Percentiles rank a stretch among this genome's conserved stretches.
Evolutionary conservation across 2,329 filamentous ascomycete species (phyloP).

Genomic region (Phyllosticta citrichinensis): DNA sequence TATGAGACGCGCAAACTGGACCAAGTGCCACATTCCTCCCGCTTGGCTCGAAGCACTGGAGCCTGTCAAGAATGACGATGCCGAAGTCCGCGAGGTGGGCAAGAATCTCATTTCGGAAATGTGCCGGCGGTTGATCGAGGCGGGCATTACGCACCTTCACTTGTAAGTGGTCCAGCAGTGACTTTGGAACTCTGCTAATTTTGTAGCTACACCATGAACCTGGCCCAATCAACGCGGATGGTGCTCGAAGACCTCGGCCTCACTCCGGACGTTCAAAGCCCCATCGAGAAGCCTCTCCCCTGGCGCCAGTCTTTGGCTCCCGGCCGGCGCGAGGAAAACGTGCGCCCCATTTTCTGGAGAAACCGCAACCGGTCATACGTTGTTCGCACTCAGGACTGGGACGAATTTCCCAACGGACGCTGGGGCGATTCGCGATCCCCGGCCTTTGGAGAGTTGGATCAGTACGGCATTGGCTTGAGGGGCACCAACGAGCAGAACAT

Average conservation of each 20-base stretch:
- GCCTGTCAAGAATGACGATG: conserved; percentile 93
- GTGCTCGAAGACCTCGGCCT: conserved; percentile 82
- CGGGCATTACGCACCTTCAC: conserved; percentile 79
- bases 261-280: conserved; percentile 65
- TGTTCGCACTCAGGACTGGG: conserved; percentile 93
- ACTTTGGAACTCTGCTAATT: background rate
- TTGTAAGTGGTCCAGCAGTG: conserved; percentile 45
- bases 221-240: conserved; percentile 88
- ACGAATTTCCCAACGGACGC: conserved; percentile 96
- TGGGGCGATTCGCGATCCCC: conserved; percentile 97
- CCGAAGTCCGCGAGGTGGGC: conserved; percentile 80
- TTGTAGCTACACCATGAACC: conserved; percentile 85
- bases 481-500: conserved; percentile 94
- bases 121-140: conserved; percentile 75
- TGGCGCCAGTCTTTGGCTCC: conserved; percentile 93
- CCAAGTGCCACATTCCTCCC: conserved; percentile 72
- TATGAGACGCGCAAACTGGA: conserved; percentile 80
- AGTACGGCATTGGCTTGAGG: conserved; percentile 86
- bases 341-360: conserved; percentile 97
- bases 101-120: conserved; percentile 79
- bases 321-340: conserved; percentile 83
- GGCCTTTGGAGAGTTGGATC: conserved; percentile 89
- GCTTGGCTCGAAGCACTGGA: conserved; percentile 75
- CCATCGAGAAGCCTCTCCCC: conserved; percentile 79
- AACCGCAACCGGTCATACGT: conserved; percentile 96